Evolutionary conservation across 2,329 filamentous ascomycete species (phyloP).

Genomic region (Colletotrichum limetticola): DNA sequence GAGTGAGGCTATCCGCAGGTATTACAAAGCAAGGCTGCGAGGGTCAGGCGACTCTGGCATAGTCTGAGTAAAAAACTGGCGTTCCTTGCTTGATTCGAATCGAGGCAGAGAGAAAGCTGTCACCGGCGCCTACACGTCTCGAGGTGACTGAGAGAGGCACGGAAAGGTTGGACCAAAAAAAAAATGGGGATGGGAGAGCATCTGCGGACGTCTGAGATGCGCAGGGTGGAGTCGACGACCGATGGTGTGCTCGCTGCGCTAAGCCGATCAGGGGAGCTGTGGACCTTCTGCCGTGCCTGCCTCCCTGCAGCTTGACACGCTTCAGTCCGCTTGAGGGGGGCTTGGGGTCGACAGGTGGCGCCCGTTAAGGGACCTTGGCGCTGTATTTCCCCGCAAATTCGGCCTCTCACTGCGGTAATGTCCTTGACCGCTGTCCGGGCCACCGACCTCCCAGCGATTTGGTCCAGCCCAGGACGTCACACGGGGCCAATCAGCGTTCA

Average conservation of each 20-base stretch:
- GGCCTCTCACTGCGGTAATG: background rate
- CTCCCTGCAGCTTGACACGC: constrained; percentile 7
- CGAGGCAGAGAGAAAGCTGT: no score
- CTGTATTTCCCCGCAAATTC: constrained; percentile 30
- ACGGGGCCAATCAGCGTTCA: background rate
- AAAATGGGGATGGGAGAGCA: constrained; percentile 23
- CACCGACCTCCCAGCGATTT: constrained; percentile 13
- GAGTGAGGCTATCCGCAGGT: background rate
- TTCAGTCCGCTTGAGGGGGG: background rate
- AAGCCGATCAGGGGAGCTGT: constrained; percentile 5
- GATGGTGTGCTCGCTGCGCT: constrained; percentile 31
- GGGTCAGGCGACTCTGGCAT: constrained; percentile 12
- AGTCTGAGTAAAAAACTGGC: background rate
- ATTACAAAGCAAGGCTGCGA: constrained; percentile 25
- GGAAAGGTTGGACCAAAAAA: background rate
- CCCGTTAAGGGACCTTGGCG: constrained; percentile 19
- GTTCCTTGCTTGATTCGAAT: no score
- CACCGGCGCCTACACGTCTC: no score
- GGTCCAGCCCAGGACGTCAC: constrained; percentile 4
- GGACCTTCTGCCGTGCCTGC: background rate
- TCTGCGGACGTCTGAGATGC: constrained; percentile 13
- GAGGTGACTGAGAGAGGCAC: no score
- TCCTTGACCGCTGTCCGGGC: constrained; percentile 22
- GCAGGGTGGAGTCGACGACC: constrained; percentile 14
- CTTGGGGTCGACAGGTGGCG: background rate